Base-by-base conservation (phyloP, 805 yeast genomes). In the Danielia oregonensis region DNA sequence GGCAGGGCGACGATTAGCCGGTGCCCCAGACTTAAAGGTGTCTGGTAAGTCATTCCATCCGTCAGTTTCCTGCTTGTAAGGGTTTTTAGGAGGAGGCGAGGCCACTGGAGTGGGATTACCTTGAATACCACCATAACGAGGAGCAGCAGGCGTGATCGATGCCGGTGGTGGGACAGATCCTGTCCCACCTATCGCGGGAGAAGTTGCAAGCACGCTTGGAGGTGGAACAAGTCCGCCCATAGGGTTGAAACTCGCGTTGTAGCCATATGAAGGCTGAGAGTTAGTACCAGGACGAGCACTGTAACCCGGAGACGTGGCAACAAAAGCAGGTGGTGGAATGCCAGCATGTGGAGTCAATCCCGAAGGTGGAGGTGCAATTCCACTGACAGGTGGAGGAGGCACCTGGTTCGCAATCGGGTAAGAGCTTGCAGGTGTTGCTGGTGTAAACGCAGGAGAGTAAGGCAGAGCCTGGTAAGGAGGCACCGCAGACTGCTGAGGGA, bases 11-110 rank as follows among this genome's bases (percentile, higher is more conserved):
- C 72, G 72, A 6, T 42, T 26, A 4, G 51, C 31, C 7, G 70
- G 57, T 18, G 60, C 52, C 12, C 40, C 52, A n/a, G n/a, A n/a
- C 41, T 57, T 58, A 59, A 72, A 72, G 7, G 69, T 60, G 8
- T 74, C 68, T 32, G 87, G 86, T 40, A 81, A 60, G 51, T 79
- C 86, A 48, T 79, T 80, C 86, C 87, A 80, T 3, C 86, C 86
- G 24, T 79, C 85, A 24, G 74, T 74, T 27, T 76, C 76, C 35
- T 57, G 59, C 37, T 68, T 72, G 39, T 46, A 47, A 44, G 47
- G 17, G 54, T 58, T 29, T 40, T 47, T 40, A 33, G 40, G 35
- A 6, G 57, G 52, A 19, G 43, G 40, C 11, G 34, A 21, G 4
- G 14, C 32, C n/a, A 27, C 42, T 8, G 44, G 35, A 5, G 39